phyloP scores from a whole-genome alignment of 2,329 filamentous ascomycete species.

The Sporothrix pallida region DNA sequence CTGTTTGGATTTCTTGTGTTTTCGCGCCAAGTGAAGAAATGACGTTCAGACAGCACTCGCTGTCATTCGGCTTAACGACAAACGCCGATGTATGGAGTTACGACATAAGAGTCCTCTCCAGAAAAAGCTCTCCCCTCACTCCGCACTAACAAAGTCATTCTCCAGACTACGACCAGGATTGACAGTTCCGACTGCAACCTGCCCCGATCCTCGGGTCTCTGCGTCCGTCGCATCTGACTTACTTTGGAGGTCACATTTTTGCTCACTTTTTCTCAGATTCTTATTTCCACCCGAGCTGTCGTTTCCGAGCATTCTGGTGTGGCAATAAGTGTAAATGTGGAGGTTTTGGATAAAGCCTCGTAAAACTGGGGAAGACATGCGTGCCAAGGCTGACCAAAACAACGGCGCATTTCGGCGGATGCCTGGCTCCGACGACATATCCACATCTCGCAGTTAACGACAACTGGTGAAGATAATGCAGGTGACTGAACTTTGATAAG shows the following conservation, averaged over 20 bases:
- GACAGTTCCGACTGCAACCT: slow-evolving; percentile 16
- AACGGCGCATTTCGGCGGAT: too few relatives aligned
- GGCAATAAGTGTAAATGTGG: neutral
- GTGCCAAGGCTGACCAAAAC: neutral
- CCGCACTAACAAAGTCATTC: neutral
- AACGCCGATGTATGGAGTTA: slow-evolving; percentile 1
- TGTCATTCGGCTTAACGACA: neutral
- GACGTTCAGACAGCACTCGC: neutral
- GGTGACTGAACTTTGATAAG: too few relatives aligned
- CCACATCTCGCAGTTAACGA: neutral
- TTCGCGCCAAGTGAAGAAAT: neutral
- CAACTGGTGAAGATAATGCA: too few relatives aligned
- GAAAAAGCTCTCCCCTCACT: neutral
- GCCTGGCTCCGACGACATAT: neutral
- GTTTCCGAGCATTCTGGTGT: neutral
- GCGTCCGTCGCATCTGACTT: neutral
- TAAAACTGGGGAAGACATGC: neutral
- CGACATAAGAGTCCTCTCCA: neutral
- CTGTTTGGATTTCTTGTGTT: neutral
- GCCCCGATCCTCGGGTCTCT: slow-evolving; percentile 9
- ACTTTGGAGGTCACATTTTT: too few relatives aligned
- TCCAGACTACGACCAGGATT: neutral
- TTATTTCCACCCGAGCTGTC: neutral
- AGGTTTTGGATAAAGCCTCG: neutral
- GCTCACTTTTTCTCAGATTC: too few relatives aligned